Evolutionary conservation across 2,329 filamentous ascomycete species (phyloP), one percentile per base, ranked within the genome.

Genomic region (Botrytis paeoniae): DNA sequence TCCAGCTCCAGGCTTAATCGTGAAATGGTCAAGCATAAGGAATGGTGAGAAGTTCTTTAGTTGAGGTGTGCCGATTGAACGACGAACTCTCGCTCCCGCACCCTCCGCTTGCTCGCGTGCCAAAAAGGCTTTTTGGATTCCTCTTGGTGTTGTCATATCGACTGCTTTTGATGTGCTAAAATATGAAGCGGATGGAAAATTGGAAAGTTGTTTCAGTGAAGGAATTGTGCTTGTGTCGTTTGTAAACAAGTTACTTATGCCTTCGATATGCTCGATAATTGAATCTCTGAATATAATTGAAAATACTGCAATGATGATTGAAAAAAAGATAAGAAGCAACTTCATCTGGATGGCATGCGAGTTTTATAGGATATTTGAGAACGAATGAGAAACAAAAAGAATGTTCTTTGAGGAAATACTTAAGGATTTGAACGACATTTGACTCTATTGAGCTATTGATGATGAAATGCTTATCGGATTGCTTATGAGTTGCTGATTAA

Each of bases 1-100:
- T 0, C 95, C 95, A 16, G 94, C 92, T 73, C 93, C 93, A 2
- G 91, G 90, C 70, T 89, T 88, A 78, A 96, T 89, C 71, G 86
- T 89, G 85, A 98, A 98, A 84, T 98, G 93, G 81, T 98, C 95
- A 64, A 98, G 92, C 94, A 98, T 97, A 62, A 98, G 87, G 84
- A 98, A 98, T 0, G 95, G 96, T 22, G 91, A 93, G 82, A 98
- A 92, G 85, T 97, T 94, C 80, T 91, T 90, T 35, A 98, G 87
- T 77, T 92, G 87, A 8, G 92, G 87, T 1, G 94, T 97, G 77
- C 95, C 95, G 77, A 98, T 93, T 60, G 93, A 95, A 73, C 95
- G 90, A 75, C 95, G 90, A 22, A 98, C 95, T 75, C 90, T 88
- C 8, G 95, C 95, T 73, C 96, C 95, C 0, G 91, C 93, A 61